Conservation (phyloP, 2,329 filamentous ascomycete species). For the Hypoxylon rubiginosum region DNA sequence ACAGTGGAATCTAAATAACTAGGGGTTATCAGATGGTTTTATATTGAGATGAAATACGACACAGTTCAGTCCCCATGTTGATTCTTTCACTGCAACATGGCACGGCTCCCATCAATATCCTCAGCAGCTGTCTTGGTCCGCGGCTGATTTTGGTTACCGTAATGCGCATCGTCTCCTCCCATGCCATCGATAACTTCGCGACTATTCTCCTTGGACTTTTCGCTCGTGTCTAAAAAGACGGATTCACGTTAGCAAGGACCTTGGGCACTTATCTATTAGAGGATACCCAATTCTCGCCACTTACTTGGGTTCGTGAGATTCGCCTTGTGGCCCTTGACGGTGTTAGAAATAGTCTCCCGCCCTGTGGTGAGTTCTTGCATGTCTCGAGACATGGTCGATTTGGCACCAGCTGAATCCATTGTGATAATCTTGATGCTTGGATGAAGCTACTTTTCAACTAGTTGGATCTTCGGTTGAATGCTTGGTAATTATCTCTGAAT, state of each 20-base stretch:
- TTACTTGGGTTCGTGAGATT: constrained; percentile 63
- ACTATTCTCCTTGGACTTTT: constrained; percentile 61
- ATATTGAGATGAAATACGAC: not conserved
- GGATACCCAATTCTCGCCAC: constrained; percentile 10
- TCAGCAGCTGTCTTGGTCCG: constrained; percentile 58
- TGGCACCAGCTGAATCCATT: constrained; percentile 56
- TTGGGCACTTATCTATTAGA: not conserved
- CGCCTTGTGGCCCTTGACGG: constrained; percentile 59
- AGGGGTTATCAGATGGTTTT: not conserved
- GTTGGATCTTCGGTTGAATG: not conserved
- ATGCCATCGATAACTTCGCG: constrained; percentile 57
- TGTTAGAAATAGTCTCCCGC: constrained; percentile 47
- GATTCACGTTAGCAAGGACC: not conserved
- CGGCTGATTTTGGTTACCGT: constrained; percentile 58
- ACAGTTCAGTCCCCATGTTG: not conserved
- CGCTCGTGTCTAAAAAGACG: constrained; percentile 56
- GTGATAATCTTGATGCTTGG: constrained; percentile 10
- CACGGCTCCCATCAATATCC: constrained; percentile 56
- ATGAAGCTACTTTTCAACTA: not conserved
- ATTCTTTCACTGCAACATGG: constrained; percentile 36
- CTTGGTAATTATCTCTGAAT: not conserved
- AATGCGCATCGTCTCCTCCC: constrained; percentile 59
- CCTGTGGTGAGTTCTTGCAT: constrained; percentile 57
- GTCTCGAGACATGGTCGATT: constrained; percentile 57
- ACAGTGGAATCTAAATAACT: no score